Conservation (phyloP, 768 basidiomycete species). For the Mycena albidolilacea region DNA sequence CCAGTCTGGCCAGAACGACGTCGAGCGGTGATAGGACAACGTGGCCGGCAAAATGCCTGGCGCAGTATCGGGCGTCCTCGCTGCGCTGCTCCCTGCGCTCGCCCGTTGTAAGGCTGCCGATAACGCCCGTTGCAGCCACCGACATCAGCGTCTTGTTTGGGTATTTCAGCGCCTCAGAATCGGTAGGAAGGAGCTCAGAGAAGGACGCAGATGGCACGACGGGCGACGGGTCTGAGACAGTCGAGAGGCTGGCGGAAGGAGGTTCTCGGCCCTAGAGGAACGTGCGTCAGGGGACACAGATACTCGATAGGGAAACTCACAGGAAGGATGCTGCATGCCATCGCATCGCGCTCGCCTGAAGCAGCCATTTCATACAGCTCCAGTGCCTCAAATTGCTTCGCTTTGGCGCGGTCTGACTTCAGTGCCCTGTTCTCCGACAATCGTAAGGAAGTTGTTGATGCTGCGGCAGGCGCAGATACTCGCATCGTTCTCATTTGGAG, state of each 20-base stretch:
- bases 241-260: conserved; percentile 12
- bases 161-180: conserved; percentile 18
- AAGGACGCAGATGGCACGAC: conserved; percentile 19
- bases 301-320: conserved; percentile 12
- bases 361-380: conserved; percentile 13
- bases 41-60: conserved; percentile 3
- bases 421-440: too few species aligned
- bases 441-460: too few species aligned
- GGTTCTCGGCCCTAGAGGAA: conserved; percentile 24
- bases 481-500: too few species aligned
- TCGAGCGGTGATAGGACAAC: neutral
- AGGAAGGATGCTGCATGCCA: conserved; percentile 5
- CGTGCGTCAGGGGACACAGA: conserved; percentile 21
- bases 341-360: conserved; percentile 9
- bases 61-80: conserved; percentile 20
- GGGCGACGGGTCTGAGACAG: conserved; percentile 5
- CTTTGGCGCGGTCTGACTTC: too few species aligned
- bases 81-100: conserved; percentile 23
- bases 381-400: neutral
- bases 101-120: conserved; percentile 3
- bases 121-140: conserved; percentile 9
- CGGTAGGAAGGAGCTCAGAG: conserved; percentile 23
- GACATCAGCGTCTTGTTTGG: conserved; percentile 22
- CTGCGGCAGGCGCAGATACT: too few species aligned
- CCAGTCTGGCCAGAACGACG: conserved; percentile 24